phyloP scores from a whole-genome alignment of 2,329 filamentous ascomycete genomes.

The Fusarium scirpi region DNA sequence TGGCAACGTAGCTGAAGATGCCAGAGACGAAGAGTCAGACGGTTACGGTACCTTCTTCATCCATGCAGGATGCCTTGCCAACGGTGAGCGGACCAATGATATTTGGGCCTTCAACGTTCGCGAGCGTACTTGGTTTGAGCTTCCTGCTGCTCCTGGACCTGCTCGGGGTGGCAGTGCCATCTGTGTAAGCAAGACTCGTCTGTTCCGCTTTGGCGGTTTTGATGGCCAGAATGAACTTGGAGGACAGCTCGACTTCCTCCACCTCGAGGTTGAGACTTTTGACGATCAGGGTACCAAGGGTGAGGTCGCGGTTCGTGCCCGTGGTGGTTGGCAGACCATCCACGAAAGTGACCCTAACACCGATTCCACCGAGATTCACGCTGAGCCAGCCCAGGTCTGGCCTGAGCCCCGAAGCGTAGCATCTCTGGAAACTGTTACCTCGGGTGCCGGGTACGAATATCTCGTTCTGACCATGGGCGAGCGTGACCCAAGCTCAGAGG shows the following conservation, averaged over 20 bases:
- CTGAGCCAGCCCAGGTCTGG: constrained; percentile 56
- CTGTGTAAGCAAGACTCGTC: constrained; percentile 69
- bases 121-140: constrained; percentile 73
- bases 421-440: constrained; percentile 66
- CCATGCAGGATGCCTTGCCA: constrained; percentile 79
- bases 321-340: constrained; percentile 67
- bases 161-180: constrained; percentile 76
- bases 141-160: constrained; percentile 74
- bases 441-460: constrained; percentile 71
- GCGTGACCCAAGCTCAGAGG: constrained; percentile 60
- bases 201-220: constrained; percentile 86
- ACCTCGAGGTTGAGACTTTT: constrained; percentile 67
- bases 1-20: constrained; percentile 67
- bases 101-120: constrained; percentile 82
- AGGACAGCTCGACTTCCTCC: constrained; percentile 75
- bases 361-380: constrained; percentile 53
- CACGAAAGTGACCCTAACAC: constrained; percentile 53
- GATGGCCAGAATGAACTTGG: constrained; percentile 78
- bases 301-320: constrained; percentile 64
- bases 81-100: constrained; percentile 72
- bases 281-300: constrained; percentile 61
- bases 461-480: constrained; percentile 73
- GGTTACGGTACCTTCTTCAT: constrained; percentile 78
- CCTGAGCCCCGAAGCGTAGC: constrained; percentile 67
- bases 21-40: constrained; percentile 70